Evolutionary conservation across 23 red algal species (phyloP).

Genomic region (Pyropia yezoensis): DNA sequence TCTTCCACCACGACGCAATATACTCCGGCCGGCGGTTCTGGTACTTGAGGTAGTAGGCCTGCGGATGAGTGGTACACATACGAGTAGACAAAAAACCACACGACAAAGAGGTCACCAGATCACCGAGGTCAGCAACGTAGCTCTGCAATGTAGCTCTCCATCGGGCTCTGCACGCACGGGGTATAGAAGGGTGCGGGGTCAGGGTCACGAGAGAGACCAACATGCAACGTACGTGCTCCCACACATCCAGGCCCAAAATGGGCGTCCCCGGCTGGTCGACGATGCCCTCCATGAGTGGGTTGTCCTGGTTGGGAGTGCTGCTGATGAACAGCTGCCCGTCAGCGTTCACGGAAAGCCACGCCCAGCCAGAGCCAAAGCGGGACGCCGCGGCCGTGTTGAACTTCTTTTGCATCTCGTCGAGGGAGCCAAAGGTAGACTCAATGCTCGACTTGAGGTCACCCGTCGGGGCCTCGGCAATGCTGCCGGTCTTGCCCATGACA

Average conservation of each 20-base stretch:
- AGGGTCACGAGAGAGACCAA: no score
- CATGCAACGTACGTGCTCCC: slow-evolving; percentile 31
- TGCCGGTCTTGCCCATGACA: slow-evolving; percentile 30
- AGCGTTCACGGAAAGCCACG: slow-evolving; percentile 62
- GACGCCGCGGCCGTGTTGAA: slow-evolving; percentile 71
- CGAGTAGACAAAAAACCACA: background rate
- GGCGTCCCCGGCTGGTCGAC: slow-evolving; percentile 74
- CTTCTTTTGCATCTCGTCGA: slow-evolving; percentile 71
- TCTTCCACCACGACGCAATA: slow-evolving; percentile 82
- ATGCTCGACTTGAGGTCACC: slow-evolving; percentile 66
- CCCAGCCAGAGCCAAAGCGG: slow-evolving; percentile 87
- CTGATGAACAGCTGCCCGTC: slow-evolving; percentile 59
- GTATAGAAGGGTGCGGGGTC: no score
- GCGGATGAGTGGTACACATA: slow-evolving; percentile 5
- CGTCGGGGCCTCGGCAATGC: slow-evolving; percentile 22
- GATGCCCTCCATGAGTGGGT: slow-evolving; percentile 86
- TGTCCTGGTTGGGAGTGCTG: slow-evolving; percentile 83
- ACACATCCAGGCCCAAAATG: slow-evolving; percentile 78
- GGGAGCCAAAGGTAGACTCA: slow-evolving; percentile 50
- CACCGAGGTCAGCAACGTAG: no score
- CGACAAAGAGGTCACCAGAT: no score
- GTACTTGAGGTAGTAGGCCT: slow-evolving; percentile 85
- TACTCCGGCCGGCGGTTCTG: slow-evolving; percentile 73
- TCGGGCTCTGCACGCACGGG: no score
- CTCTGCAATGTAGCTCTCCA: no score